Conservation (phyloP, 345 rosid species). For the Eucalyptus curtisii region DNA sequence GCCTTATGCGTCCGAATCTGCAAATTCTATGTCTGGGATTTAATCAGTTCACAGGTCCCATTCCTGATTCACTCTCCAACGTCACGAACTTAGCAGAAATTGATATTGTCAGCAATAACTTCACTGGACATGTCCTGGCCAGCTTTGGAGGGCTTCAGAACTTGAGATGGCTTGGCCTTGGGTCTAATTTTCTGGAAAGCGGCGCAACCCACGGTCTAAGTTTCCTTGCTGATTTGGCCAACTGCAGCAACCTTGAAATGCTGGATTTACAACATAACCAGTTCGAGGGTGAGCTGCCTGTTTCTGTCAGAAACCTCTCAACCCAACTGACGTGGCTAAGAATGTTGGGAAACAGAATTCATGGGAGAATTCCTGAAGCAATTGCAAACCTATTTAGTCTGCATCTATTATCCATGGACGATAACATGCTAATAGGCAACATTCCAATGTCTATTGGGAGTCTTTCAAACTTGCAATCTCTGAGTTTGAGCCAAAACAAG, state of each 20-base stretch:
- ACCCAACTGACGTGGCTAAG: not conserved
- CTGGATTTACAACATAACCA: not conserved
- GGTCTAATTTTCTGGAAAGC: not conserved
- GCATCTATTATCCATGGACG: not conserved
- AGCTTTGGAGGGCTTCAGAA: not conserved
- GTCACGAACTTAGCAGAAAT: not conserved
- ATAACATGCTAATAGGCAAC: not conserved
- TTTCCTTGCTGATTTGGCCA: not conserved
- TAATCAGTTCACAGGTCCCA: not conserved
- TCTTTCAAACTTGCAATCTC: not conserved
- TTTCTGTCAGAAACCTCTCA: not conserved
- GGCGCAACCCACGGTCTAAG: not conserved
- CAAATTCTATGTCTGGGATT: not conserved
- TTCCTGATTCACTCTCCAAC: conserved; percentile 1
- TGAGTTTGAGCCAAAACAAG: not conserved
- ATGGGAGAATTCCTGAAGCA: not conserved
- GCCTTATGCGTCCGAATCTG: not conserved
- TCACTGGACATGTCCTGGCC: not conserved
- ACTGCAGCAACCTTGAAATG: not conserved
- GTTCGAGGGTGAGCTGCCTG: not conserved
- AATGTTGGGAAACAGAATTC: not conserved
- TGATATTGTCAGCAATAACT: not conserved
- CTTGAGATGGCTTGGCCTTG: not conserved
- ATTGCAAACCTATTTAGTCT: not conserved
- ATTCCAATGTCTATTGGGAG: not conserved